Conservation (phyloP, 2,329 filamentous ascomycete species). For the Paraconiothyrium sp. region DNA sequence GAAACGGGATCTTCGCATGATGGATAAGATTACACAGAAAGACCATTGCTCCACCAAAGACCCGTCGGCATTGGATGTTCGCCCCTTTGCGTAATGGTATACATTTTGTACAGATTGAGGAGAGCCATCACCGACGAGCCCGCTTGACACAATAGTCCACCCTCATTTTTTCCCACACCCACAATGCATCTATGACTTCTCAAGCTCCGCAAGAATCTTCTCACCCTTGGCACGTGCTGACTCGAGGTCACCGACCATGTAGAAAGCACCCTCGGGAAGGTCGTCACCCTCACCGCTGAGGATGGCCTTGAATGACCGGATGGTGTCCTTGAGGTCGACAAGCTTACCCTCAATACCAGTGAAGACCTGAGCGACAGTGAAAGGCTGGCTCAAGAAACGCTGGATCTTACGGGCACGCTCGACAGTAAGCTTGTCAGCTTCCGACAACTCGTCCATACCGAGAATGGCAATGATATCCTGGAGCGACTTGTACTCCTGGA, state of each 20-base stretch:
- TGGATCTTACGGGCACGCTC: constrained; percentile 99
- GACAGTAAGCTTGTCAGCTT: constrained; percentile 99
- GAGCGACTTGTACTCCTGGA: constrained; percentile 99
- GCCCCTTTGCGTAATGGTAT: constrained; percentile 43
- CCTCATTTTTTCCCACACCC: constrained; percentile 45
- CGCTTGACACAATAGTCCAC: constrained; percentile 43
- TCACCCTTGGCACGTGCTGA: constrained; percentile 96
- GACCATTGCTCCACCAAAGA: constrained; percentile 46
- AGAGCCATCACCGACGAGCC: constrained; percentile 45
- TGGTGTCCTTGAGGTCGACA: constrained; percentile 98
- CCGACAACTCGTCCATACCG: constrained; percentile 99
- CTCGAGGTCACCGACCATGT: constrained; percentile 98
- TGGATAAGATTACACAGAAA: constrained; percentile 50
- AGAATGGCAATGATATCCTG: constrained; percentile 99
- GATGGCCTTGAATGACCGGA: constrained; percentile 96
- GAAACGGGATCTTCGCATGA: constrained; percentile 50
- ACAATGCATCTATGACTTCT: constrained; percentile 56
- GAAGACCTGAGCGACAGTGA: constrained; percentile 89
- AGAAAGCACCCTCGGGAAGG: constrained; percentile 91
- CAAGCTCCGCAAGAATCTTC: constrained; percentile 98
- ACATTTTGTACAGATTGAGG: constrained; percentile 49
- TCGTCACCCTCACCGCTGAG: constrained; percentile 94
- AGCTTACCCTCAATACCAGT: constrained; percentile 95
- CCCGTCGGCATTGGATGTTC: constrained; percentile 40
- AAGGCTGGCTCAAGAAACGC: constrained; percentile 99